phyloP scores from a whole-genome alignment of 352 stramenopile species.

The Globisporangium canariense region DNA sequence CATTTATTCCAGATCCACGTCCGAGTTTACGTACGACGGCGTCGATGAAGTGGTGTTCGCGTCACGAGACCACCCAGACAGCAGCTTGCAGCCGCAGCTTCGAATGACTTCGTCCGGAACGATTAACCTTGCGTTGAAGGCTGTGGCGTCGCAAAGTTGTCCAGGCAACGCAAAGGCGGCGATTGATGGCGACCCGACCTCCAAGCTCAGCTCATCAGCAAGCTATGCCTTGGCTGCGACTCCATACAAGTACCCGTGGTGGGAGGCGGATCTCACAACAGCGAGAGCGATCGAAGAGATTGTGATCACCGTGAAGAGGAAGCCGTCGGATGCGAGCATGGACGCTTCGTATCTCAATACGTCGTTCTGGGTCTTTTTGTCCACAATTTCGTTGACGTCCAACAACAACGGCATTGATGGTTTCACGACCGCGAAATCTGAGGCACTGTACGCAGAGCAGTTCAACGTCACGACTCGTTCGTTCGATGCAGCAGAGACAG shows the following conservation, averaged over 20 bases:
- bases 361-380: constrained; percentile 51
- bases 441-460: constrained; percentile 24
- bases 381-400: constrained; percentile 25
- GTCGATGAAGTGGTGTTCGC: constrained; percentile 56
- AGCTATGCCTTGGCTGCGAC: constrained; percentile 51
- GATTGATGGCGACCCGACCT: constrained; percentile 37
- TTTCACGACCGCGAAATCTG: constrained; percentile 26
- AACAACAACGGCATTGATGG: constrained; percentile 33
- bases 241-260: constrained; percentile 55
- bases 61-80: constrained; percentile 43
- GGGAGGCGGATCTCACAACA: constrained; percentile 40
- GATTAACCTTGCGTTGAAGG: constrained; percentile 40
- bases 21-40: constrained; percentile 47
- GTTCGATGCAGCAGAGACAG: constrained; percentile 35
- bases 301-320: constrained; percentile 46
- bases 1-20: constrained; percentile 39
- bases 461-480: constrained; percentile 43
- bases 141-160: constrained; percentile 43
- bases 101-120: constrained; percentile 43
- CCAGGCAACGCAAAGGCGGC: constrained; percentile 43
- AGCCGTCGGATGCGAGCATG: constrained; percentile 28
- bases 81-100: constrained; percentile 36
- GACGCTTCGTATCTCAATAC: constrained; percentile 27
- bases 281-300: constrained; percentile 45
- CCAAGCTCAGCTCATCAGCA: constrained; percentile 34